A percentile compares a stretch with the other conserved stretches of the same genome.
Conservation (phyloP, 306 rosid species). For the Prinsepia uniflora region DNA sequence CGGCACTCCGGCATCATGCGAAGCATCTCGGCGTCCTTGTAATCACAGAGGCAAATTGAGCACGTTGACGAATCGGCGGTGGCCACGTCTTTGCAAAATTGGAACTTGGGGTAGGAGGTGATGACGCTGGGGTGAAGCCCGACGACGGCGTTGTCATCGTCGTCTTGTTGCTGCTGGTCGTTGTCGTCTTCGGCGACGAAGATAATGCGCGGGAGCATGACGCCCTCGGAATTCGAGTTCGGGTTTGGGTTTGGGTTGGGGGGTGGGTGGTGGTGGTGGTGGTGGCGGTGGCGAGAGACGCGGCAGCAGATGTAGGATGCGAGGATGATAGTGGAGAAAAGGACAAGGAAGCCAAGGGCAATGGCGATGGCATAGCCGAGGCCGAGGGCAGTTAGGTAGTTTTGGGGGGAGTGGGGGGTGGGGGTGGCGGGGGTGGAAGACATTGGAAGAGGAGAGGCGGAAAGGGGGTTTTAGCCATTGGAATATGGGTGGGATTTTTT, state of each 20-base stretch:
- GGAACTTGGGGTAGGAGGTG: conserved; percentile 74
- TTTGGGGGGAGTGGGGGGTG: conserved; percentile 3
- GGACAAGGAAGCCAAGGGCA: conserved; percentile 62
- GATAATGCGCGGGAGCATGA: conserved; percentile 66
- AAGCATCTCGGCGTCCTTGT: conserved; percentile 74
- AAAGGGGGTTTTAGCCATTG: conserved; percentile 57
- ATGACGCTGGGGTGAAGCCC: conserved; percentile 67
- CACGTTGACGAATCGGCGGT: conserved; percentile 34
- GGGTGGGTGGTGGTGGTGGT: not conserved
- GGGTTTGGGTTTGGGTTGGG: conserved; percentile 1
- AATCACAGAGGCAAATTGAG: conserved; percentile 84
- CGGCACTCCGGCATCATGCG: conserved; percentile 97
- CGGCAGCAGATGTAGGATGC: conserved; percentile 57
- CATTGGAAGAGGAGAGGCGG: conserved; percentile 30
- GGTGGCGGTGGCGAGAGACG: conserved; percentile 32
- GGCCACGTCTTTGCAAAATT: conserved; percentile 30
- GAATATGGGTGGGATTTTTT: conserved; percentile 29
- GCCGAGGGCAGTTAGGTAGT: conserved; percentile 58
- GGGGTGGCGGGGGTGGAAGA: conserved; percentile 28
- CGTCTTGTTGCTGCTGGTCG: conserved; percentile 24
- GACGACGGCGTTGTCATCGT: conserved; percentile 27
- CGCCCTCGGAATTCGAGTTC: conserved; percentile 28
- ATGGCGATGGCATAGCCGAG: conserved; percentile 68
- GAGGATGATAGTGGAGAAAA: conserved; percentile 51
- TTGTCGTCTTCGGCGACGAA: conserved; percentile 74